phyloP scores from a whole-genome alignment of 345 rosid species.

The Aquilaria yunnanensis region DNA sequence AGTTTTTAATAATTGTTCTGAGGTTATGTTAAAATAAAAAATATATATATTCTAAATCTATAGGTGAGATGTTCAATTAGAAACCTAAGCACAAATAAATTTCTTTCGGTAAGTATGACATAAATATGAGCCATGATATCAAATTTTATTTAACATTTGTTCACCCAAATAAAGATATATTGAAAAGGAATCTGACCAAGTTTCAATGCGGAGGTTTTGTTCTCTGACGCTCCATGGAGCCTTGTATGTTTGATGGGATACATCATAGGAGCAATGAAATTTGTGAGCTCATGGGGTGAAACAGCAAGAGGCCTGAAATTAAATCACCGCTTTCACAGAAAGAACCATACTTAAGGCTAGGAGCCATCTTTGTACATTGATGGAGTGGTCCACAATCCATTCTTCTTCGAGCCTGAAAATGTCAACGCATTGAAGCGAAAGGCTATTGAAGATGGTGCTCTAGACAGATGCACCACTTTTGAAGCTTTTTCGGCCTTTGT shows the following conservation, averaged over 20 bases:
- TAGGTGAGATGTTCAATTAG: too few species aligned
- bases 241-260: slow-evolving; percentile 71
- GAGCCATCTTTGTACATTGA: slow-evolving; percentile 44
- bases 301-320: slow-evolving; percentile 63
- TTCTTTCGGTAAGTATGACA: too few species aligned
- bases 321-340: slow-evolving; percentile 46
- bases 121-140: too few species aligned
- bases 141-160: too few species aligned
- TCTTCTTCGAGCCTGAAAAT: slow-evolving; percentile 68
- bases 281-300: slow-evolving; percentile 82
- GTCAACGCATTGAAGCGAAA: slow-evolving; percentile 51
- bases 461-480: slow-evolving; percentile 57
- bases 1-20: too few species aligned
- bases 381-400: slow-evolving; percentile 51
- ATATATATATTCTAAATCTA: too few species aligned
- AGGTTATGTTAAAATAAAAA: too few species aligned
- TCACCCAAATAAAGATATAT: too few species aligned
- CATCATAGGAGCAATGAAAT: slow-evolving; percentile 72
- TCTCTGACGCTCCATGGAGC: slow-evolving; percentile 69
- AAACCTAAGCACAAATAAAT: too few species aligned
- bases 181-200: slow-evolving; percentile 30
- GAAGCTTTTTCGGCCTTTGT: slow-evolving; percentile 82
- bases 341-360: slow-evolving; percentile 48
- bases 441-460: slow-evolving; percentile 46
- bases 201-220: slow-evolving; percentile 77